A percentile compares a stretch with the other conserved stretches of the same genome.
Conservation (phyloP, 2,329 filamentous ascomycete species). For the Trichocomaceae sp. region DNA sequence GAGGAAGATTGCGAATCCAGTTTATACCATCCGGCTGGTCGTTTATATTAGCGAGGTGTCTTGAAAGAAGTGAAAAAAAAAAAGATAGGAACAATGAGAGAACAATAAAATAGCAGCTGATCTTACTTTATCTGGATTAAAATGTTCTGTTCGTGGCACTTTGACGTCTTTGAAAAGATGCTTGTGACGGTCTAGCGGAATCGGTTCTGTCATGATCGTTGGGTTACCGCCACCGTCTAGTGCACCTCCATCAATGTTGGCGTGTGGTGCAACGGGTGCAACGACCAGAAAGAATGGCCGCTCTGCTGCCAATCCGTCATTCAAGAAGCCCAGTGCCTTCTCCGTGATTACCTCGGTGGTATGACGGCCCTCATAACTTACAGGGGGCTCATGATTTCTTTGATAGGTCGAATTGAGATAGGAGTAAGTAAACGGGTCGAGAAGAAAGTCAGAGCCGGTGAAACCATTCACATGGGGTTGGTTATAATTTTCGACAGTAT, state of each 20-base stretch:
- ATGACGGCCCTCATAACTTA: slow-evolving; percentile 51
- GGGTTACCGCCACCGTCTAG: slow-evolving; percentile 20
- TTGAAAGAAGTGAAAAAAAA: not conserved
- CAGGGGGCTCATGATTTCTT: slow-evolving; percentile 51
- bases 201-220: slow-evolving; percentile 43
- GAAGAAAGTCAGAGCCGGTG: slow-evolving; percentile 38
- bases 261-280: slow-evolving; percentile 62
- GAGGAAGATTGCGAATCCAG: slow-evolving; percentile 41
- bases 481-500: slow-evolving; percentile 46
- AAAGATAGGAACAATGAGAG: too few species aligned
- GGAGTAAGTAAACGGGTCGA: slow-evolving; percentile 50
- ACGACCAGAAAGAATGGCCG: slow-evolving; percentile 62
- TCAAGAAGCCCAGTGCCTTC: slow-evolving; percentile 55
- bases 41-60: not conserved
- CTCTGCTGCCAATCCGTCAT: slow-evolving; percentile 49
- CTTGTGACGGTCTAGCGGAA: slow-evolving; percentile 55
- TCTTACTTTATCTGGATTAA: slow-evolving; percentile 56
- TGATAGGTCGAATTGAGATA: slow-evolving; percentile 62
- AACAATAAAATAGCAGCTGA: not conserved
- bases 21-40: slow-evolving; percentile 37
- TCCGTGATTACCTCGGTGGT: slow-evolving; percentile 54
- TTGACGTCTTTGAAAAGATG: slow-evolving; percentile 55
- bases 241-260: slow-evolving; percentile 43
- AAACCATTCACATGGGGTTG: slow-evolving; percentile 31
- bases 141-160: slow-evolving; percentile 57